Conservation (phyloP, 768 basidiomycete species). For the Pholiota molesta region DNA sequence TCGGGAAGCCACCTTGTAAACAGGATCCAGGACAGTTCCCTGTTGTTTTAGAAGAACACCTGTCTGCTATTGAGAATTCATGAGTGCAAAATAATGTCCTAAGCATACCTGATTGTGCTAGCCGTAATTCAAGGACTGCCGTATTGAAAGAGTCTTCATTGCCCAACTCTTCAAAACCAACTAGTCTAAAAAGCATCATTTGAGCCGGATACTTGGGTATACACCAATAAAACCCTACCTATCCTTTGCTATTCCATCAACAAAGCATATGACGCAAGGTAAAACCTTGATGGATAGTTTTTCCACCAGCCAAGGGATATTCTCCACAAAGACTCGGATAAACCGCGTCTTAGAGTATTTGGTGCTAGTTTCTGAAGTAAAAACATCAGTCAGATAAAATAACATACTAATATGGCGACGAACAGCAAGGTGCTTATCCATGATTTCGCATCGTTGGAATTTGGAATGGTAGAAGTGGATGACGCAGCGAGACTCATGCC, state of each 20-base stretch:
- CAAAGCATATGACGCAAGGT: conserved; percentile 91
- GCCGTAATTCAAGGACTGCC: conserved; percentile 76
- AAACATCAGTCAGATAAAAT: neutral
- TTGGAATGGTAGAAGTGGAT: conserved; percentile 95
- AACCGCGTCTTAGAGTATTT: conserved; percentile 89
- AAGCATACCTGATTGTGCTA: conserved; percentile 47
- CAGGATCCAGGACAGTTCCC: conserved; percentile 35
- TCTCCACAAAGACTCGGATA: conserved; percentile 89
- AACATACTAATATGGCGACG: conserved; percentile 22
- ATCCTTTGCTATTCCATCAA: conserved; percentile 82
- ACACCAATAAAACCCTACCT: conserved; percentile 47
- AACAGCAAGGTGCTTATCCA: conserved; percentile 94
- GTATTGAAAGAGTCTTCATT: conserved; percentile 85
- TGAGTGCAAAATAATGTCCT: conserved; percentile 41
- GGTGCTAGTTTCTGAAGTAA: conserved; percentile 74
- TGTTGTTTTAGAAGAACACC: conserved; percentile 62
- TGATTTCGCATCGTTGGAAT: conserved; percentile 91
- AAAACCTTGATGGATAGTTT: conserved; percentile 85
- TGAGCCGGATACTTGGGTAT: neutral
- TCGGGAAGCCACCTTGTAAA: conserved; percentile 39
- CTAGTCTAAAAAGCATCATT: conserved; percentile 52
- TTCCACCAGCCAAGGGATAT: conserved; percentile 94
- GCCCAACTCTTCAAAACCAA: conserved; percentile 95
- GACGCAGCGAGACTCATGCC: conserved; percentile 80
- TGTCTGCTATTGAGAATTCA: conserved; percentile 25